These are phyloP conservation scores for Crucihimalaya himalaica DNA, from an alignment of 345 rosid genomes.

Conservation along the genomic window DNA sequence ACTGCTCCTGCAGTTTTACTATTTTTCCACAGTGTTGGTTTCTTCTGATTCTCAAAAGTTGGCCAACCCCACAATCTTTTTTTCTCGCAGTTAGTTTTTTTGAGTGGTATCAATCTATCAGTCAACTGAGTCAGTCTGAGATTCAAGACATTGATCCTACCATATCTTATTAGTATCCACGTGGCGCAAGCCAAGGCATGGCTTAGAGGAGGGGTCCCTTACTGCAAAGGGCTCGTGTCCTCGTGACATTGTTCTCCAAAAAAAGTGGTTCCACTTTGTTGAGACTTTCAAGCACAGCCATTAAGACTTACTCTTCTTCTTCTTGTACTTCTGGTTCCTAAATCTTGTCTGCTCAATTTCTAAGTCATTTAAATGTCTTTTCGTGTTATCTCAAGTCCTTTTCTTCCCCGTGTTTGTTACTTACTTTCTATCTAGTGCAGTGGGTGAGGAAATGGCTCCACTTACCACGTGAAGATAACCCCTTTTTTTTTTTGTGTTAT, in stretches of 20 bases:
- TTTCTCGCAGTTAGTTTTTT: slow-evolving; percentile 25
- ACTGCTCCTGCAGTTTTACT: slow-evolving; percentile 25
- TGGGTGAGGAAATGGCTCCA: slow-evolving; percentile 41
- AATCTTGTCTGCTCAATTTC: slow-evolving; percentile 30
- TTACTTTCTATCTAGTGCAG: slow-evolving; percentile 41
- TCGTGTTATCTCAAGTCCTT: slow-evolving; percentile 39
- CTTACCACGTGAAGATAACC: slow-evolving; percentile 40
- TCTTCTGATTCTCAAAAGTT: slow-evolving; percentile 39
- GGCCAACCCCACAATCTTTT: slow-evolving; percentile 38
- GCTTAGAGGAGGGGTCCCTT: slow-evolving; percentile 36
- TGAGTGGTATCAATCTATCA: slow-evolving; percentile 32
- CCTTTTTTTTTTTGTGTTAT: slow-evolving; percentile 19
- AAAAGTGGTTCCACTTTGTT: slow-evolving; percentile 39
- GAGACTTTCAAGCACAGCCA: slow-evolving; percentile 34
- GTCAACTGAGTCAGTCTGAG: slow-evolving; percentile 23
- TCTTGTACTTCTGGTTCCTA: slow-evolving; percentile 21
- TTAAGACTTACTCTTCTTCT: slow-evolving; percentile 12
- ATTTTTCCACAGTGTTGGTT: slow-evolving; percentile 21
- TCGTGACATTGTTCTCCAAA: slow-evolving; percentile 30
- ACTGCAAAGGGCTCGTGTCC: slow-evolving; percentile 38
- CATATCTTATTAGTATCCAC: slow-evolving; percentile 19
- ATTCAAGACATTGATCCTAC: slow-evolving; percentile 25
- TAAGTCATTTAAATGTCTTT: slow-evolving; percentile 36
- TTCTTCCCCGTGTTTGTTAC: slow-evolving; percentile 34
- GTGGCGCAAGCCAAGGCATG: slow-evolving; percentile 36